Conservation (phyloP, 805 yeast genomes). For the Candida sanyiensis region DNA sequence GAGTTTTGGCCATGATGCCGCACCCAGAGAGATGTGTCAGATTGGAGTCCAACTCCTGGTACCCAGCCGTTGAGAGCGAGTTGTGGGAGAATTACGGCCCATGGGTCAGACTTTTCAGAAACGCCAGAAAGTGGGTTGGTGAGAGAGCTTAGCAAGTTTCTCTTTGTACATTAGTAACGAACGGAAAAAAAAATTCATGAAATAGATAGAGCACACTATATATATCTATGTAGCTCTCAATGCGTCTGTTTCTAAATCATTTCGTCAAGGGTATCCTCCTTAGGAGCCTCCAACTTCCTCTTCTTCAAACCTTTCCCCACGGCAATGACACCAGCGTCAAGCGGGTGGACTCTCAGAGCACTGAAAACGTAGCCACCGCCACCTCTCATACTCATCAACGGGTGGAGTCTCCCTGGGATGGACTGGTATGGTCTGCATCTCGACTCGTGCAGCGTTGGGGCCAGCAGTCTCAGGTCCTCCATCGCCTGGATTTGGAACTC, state of each 20-base stretch:
- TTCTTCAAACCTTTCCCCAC: constrained; percentile 52
- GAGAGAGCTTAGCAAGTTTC: constrained; percentile 12
- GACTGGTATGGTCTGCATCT: constrained; percentile 87
- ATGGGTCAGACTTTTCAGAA: constrained; percentile 88
- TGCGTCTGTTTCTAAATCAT: neutral
- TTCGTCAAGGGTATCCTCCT: neutral
- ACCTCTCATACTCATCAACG: constrained; percentile 87
- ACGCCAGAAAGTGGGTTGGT: constrained; percentile 92
- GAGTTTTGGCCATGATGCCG: constrained; percentile 98
- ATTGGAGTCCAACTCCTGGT: constrained; percentile 86
- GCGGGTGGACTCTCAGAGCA: constrained; percentile 76
- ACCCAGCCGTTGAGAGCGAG: constrained; percentile 56
- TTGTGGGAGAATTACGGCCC: constrained; percentile 86
- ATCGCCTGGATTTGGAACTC: constrained; percentile 66
- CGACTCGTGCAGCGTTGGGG: constrained; percentile 78
- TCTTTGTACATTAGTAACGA: constrained; percentile 1
- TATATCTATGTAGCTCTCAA: neutral
- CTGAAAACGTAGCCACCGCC: constrained; percentile 85
- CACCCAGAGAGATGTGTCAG: constrained; percentile 95
- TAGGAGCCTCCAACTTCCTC: constrained; percentile 19
- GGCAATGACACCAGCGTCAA: constrained; percentile 56
- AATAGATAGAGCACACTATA: neutral
- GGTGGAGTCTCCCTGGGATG: constrained; percentile 90
- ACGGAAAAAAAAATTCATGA: neutral
- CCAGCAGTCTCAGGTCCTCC: constrained; percentile 64